Conservation (phyloP, 2,329 filamentous ascomycete genomes). For the Colletotrichum australisinense region DNA sequence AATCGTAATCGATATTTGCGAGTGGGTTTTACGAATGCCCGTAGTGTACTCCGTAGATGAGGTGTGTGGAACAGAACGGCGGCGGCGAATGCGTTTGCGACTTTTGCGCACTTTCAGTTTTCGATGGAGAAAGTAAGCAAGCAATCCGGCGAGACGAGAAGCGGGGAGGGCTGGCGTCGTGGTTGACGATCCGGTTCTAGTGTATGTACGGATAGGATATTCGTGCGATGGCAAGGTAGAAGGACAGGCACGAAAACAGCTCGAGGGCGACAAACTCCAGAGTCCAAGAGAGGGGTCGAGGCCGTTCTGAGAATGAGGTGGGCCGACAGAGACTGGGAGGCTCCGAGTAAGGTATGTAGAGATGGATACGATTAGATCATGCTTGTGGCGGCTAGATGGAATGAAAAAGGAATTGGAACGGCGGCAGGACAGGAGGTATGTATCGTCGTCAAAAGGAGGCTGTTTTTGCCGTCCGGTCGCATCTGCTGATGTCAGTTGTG, state of each 20-base stretch:
- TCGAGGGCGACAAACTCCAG: background rate
- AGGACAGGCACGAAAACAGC: background rate
- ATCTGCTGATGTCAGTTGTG: background rate
- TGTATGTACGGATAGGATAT: background rate
- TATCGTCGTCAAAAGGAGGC: background rate
- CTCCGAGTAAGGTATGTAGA: background rate
- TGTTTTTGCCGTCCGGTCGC: conserved; percentile 4
- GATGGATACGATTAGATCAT: conserved; percentile 20
- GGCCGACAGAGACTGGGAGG: conserved; percentile 8
- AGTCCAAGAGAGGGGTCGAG: background rate
- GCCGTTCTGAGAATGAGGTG: background rate
- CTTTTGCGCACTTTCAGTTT: background rate
- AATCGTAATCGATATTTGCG: conserved; percentile 1
- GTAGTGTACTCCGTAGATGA: background rate
- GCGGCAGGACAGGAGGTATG: background rate
- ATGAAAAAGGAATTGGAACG: background rate
- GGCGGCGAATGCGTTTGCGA: background rate
- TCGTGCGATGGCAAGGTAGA: background rate
- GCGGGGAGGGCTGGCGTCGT: conserved; percentile 9
- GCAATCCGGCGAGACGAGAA: background rate
- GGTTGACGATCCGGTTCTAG: background rate
- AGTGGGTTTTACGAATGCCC: background rate
- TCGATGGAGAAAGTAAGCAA: background rate
- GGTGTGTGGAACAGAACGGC: background rate
- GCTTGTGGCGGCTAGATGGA: conserved; percentile 2